Evolutionary conservation across 1,284 basidiomycete genomes (phyloP), one percentile per base, ranked within the genome.

Genomic region (Boletus holoroseus): DNA sequence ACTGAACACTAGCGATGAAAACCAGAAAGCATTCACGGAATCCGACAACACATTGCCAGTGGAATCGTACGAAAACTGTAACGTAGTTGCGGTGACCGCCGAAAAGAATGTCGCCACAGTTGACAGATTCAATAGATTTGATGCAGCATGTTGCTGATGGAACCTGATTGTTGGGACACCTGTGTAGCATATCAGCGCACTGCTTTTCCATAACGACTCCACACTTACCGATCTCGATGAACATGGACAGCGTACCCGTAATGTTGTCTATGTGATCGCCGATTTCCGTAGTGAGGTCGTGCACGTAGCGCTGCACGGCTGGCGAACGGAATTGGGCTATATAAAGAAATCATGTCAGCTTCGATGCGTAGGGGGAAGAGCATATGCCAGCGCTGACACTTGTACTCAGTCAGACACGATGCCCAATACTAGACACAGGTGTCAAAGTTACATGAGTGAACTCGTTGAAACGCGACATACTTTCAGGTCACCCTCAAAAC

Each of bases 41-140:
- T 77, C 68, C 3, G 63, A 30, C 46, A 67, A 51, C 26, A 68
- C 57, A 49, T 55, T 49, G 5, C 61, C 67, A 67, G 59, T 41
- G 59, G 58, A 34, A 66, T 0, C 22, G 51, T 60, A 74, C 6
- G 80, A 78, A 54, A 73, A 78, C 50, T 82, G 80, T 53, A 82
- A 62, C 3, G 73, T 79, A 13, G 72, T 75, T 37, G 78, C 81
- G 1, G 78, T 80, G 53, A 81, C 78, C 32, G 76, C 78, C n/a
- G 74, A 76, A 62, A 80, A 80, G 68, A 81, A 81, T 15, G 80
- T 83, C 27, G 80, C 78, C 7, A 82, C 75, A 5, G 79, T 80
- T 36, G 76, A 77, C 49, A 82, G 55, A 59, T 78, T 80, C 47
- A 81, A 64, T 16, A 82, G 59, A 50, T 77, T 78, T 49, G 64